These are phyloP conservation scores for Stachybotrys elegans DNA, from an alignment of 2,329 filamentous ascomycete genomes.

Conservation along the genomic window DNA sequence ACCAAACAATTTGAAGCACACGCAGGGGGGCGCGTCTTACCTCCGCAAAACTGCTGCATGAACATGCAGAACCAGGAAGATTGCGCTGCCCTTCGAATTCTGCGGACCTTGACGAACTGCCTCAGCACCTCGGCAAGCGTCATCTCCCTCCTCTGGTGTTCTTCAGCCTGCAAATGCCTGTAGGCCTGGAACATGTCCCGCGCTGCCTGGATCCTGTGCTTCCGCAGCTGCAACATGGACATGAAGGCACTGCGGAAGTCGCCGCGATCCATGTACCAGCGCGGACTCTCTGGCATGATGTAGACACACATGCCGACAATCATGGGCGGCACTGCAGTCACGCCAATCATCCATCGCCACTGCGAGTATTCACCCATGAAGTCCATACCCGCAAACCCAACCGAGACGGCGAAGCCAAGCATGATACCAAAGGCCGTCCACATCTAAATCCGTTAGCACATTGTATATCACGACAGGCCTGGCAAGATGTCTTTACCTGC, in stretches of 20 bases:
- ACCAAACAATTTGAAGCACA: not conserved
- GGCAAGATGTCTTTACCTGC: no score
- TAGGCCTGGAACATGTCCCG: constrained; percentile 46
- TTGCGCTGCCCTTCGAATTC: constrained; percentile 25
- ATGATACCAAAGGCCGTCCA: constrained; percentile 32
- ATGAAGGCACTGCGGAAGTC: constrained; percentile 37
- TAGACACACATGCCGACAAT: constrained; percentile 54
- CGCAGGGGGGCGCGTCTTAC: constrained; percentile 40
- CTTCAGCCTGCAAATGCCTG: constrained; percentile 24
- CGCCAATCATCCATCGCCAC: constrained; percentile 59
- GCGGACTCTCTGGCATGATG: constrained; percentile 53
- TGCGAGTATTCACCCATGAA: constrained; percentile 32
- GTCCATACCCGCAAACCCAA: constrained; percentile 46
- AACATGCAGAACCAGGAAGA: constrained; percentile 29
- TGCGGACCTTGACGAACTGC: constrained; percentile 22
- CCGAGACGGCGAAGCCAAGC: constrained; percentile 45
- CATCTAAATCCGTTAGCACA: no score
- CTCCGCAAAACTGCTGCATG: constrained; percentile 30
- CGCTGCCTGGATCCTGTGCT: constrained; percentile 40
- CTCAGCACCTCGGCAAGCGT: constrained; percentile 15
- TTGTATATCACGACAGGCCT: no score
- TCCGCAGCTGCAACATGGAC: constrained; percentile 40
- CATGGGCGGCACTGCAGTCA: constrained; percentile 49
- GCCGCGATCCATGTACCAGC: constrained; percentile 42
- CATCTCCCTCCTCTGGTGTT: constrained; percentile 16